phyloP scores from a whole-genome alignment of 2,329 filamentous ascomycete genomes.

The Albifimbria verrucaria region DNA sequence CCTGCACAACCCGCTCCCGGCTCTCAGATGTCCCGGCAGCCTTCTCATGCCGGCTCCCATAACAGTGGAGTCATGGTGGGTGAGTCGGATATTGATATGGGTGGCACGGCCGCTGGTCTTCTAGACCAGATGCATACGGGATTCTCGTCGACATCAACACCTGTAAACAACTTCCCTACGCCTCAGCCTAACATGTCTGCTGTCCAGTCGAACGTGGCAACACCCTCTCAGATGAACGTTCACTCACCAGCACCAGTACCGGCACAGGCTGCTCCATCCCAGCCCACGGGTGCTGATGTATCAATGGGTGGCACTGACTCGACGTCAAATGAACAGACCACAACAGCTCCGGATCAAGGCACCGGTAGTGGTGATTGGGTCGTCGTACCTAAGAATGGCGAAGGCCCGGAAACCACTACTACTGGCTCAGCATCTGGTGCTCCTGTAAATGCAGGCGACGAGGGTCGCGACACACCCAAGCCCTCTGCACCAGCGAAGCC shows the following conservation, averaged over 20 bases:
- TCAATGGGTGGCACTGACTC: constrained; percentile 53
- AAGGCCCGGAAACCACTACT: constrained; percentile 34
- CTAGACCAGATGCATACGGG: constrained; percentile 67
- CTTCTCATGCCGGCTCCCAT: constrained; percentile 54
- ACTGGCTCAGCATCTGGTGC: constrained; percentile 10
- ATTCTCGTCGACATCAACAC: constrained; percentile 58
- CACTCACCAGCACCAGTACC: constrained; percentile 40
- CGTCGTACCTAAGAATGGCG: constrained; percentile 64
- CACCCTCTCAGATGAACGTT: constrained; percentile 47
- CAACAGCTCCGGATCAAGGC: constrained; percentile 46
- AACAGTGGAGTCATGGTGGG: constrained; percentile 53
- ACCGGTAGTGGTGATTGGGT: constrained; percentile 68
- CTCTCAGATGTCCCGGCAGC: constrained; percentile 46
- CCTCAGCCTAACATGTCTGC: constrained; percentile 58
- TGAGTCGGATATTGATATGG: constrained; percentile 64
- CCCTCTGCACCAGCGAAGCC: constrained; percentile 28
- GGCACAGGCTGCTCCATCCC: constrained; percentile 13
- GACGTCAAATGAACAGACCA: constrained; percentile 27
- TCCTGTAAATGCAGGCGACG: constrained; percentile 3
- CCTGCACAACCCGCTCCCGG: constrained; percentile 29
- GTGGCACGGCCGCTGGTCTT: constrained; percentile 59
- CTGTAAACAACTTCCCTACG: constrained; percentile 57
- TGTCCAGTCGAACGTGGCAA: constrained; percentile 53
- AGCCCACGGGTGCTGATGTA: constrained; percentile 27
- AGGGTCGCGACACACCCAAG: constrained; percentile 18